A percentile compares a stretch with the other conserved stretches of the same genome.
Conservation (phyloP, 257 asterid species). For the Solanum bukasovii region DNA sequence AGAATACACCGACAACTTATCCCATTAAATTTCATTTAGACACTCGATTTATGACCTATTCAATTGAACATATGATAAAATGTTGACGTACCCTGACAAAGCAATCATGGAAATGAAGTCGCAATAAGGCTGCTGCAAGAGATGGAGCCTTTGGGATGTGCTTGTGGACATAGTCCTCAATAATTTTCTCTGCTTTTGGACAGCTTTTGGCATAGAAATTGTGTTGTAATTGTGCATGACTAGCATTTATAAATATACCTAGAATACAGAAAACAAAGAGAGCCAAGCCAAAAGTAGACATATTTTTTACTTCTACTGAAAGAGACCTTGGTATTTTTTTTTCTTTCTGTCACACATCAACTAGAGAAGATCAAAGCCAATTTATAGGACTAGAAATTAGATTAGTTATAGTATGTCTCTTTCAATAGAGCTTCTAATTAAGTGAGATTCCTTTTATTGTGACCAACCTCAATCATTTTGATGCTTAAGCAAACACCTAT, state of each 20-base stretch:
- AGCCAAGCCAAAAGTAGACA: neutral
- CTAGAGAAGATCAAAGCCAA: neutral
- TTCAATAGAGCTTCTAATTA: neutral
- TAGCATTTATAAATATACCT: neutral
- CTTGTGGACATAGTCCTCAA: neutral
- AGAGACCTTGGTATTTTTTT: neutral
- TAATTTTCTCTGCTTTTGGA: slow-evolving; percentile 8
- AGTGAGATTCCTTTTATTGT: neutral
- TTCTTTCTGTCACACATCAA: neutral
- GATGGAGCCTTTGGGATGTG: slow-evolving; percentile 2
- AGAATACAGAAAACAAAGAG: neutral
- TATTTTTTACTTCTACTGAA: neutral
- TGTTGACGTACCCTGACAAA: slow-evolving; percentile 11
- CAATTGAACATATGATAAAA: neutral
- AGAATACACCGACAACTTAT: neutral
- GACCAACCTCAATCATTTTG: neutral
- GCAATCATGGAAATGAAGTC: slow-evolving; percentile 27
- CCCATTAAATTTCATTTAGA: neutral
- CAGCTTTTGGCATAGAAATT: neutral
- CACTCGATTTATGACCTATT: neutral
- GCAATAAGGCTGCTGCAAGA: slow-evolving; percentile 17
- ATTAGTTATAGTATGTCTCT: neutral
- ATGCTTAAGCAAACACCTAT: neutral
- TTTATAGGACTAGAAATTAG: neutral
- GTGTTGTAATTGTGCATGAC: neutral